phyloP scores from a whole-genome alignment of 2,329 filamentous ascomycete species.

The Paracamarosporium sp. region DNA sequence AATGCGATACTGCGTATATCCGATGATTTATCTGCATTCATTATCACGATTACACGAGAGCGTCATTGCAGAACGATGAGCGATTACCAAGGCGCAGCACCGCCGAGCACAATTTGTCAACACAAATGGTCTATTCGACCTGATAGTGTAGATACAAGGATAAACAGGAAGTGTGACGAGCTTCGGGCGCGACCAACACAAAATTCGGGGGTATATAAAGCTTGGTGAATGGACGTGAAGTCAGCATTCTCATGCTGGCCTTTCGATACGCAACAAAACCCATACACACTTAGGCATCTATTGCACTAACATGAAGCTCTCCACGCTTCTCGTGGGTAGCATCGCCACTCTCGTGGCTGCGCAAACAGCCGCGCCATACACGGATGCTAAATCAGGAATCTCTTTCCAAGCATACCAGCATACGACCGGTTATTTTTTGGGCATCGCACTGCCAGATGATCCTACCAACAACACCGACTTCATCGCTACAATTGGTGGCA shows the following conservation, averaged over 20 bases:
- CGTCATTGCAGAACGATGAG: not conserved
- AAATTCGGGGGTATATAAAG: not conserved
- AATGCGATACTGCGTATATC: not conserved
- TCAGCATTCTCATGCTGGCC: not conserved
- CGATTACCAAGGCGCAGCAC: not conserved
- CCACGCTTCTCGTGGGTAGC: conserved; percentile 12
- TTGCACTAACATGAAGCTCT: conserved; percentile 27
- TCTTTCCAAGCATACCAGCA: conserved; percentile 34
- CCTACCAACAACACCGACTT: conserved; percentile 56
- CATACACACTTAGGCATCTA: not conserved
- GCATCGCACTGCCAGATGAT: conserved; percentile 54
- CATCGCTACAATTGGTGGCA: conserved; percentile 60
- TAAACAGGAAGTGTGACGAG: not conserved
- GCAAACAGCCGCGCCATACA: conserved; percentile 31
- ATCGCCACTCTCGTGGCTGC: conserved; percentile 21
- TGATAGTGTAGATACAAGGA: not conserved
- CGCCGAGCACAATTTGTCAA: not conserved
- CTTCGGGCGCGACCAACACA: not conserved
- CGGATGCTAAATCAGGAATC: conserved; percentile 35
- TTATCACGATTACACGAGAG: not conserved
- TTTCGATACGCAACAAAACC: not conserved
- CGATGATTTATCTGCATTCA: conserved; percentile 10
- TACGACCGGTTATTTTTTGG: conserved; percentile 52
- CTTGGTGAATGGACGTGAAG: not conserved
- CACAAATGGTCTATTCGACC: not conserved